A percentile compares a stretch with the other conserved stretches of the same genome.
These are phyloP conservation scores for Achaetomiella virescens DNA, from an alignment of 495 filamentous ascomycete species.

Conservation along the genomic window DNA sequence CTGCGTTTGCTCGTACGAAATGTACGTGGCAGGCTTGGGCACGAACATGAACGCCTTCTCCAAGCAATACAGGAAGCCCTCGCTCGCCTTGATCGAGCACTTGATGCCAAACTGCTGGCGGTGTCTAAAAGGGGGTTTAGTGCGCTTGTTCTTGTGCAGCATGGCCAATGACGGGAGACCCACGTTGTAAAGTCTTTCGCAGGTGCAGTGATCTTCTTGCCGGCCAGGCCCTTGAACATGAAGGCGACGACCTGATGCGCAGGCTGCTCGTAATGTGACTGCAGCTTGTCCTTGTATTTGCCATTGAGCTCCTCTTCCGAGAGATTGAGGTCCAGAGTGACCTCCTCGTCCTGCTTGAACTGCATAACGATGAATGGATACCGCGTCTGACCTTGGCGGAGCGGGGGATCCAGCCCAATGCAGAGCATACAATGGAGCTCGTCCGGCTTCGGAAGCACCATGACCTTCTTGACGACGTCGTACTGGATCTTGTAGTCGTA, in stretches of 20 bases:
- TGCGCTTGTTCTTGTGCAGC: neutral
- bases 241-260: constrained; percentile 86
- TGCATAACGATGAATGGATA: constrained; percentile 99
- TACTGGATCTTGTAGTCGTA: constrained; percentile 99
- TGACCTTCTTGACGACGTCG: constrained; percentile 95
- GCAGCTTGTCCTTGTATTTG: constrained; percentile 85
- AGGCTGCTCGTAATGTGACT: constrained; percentile 82
- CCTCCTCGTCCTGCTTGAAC: constrained; percentile 95
- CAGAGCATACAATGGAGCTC: constrained; percentile 92
- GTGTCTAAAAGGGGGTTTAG: constrained; percentile 50
- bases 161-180: constrained; percentile 10
- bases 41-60: constrained; percentile 99
- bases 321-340: constrained; percentile 93
- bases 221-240: constrained; percentile 87
- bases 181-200: constrained; percentile 84
- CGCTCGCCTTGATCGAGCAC: constrained; percentile 98
- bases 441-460: constrained; percentile 95
- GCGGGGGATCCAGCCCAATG: constrained; percentile 89
- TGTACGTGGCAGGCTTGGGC: constrained; percentile 94
- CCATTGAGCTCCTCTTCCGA: constrained; percentile 76
- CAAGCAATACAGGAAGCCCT: constrained; percentile 92
- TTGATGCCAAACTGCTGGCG: constrained; percentile 93
- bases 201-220: constrained; percentile 88
- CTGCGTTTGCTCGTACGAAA: constrained; percentile 82
- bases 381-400: constrained; percentile 94